Base-by-base conservation (phyloP, 2,329 filamentous ascomycete species). In the Niveomyces coronatus region DNA sequence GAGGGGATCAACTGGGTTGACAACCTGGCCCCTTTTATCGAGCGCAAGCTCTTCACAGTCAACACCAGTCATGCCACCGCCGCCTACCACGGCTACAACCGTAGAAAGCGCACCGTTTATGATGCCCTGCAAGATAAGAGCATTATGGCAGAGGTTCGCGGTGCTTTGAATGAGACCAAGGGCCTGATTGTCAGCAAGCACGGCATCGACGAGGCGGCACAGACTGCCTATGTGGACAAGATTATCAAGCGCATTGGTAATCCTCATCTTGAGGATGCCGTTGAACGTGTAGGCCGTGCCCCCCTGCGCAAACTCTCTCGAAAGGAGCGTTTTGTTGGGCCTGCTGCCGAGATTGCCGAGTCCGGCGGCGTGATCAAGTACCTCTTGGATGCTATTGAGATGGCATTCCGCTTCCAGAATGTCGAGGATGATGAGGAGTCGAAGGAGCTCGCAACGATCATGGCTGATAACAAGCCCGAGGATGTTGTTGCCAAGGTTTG, bases 31-130 rank as follows among this genome's bases (percentile, higher is more conserved):
- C 91, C 91, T 41, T 98, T 89, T 68, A 96, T 98, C 54, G 91
- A 98, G 78, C 88, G 91, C 63, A 98, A 98, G 76, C 80, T 98
- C 47, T 98, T 88, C 73, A 98, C 91, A 16, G 89, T 98, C 74
- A 98, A 98, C 76, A 98, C 91, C 16, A 84, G 87, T 40, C 91
- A 98, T 59, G 91, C 91, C 43, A 94, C 89, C 7, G 88, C 88
- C 15, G 89, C 91, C 43, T 96, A 96, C 74, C 88, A 91, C 62
- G 89, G 88, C 39, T 84, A 94, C 73, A 74, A 87, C 65, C 75
- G 79, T 48, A 79, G 84, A 55, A 89, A 93, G 72, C 71, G 76
- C 55, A 93, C 83, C 44, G 86, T 98, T 49, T 85, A 91, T 57
- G 89, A 96, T 52, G 82, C 88, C 8, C 74, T 96, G 47, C 75